Percentiles rank a stretch among this genome's conserved stretches.
phyloP scores from a whole-genome alignment of 495 filamentous ascomycete species.

The Patellaria atrata region DNA sequence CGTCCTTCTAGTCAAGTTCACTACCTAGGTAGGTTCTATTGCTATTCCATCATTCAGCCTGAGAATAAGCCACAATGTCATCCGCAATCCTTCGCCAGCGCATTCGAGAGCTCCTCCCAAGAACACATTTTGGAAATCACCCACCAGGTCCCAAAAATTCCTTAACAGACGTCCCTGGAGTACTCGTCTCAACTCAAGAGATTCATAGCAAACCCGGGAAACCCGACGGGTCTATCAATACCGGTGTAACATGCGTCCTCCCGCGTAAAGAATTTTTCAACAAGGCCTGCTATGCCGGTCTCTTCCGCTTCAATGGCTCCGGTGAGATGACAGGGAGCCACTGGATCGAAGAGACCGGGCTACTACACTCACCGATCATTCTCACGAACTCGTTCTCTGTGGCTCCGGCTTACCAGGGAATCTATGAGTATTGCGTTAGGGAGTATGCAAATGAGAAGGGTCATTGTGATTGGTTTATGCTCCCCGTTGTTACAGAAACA shows the following conservation, averaged over 20 bases:
- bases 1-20: no score
- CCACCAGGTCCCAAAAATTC: constrained; percentile 33
- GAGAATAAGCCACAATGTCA: not conserved
- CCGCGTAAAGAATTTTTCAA: constrained; percentile 35
- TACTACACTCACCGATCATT: constrained; percentile 35
- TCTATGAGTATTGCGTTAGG: constrained; percentile 34
- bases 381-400: constrained; percentile 38
- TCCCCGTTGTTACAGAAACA: constrained; percentile 40
- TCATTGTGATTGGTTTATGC: constrained; percentile 32
- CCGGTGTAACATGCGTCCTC: constrained; percentile 38
- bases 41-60: not conserved
- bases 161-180: constrained; percentile 37
- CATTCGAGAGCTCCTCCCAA: constrained; percentile 31
- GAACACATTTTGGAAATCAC: constrained; percentile 19
- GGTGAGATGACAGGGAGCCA: constrained; percentile 39
- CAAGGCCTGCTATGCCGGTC: constrained; percentile 34
- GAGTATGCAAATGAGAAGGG: constrained; percentile 25
- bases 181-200: constrained; percentile 34
- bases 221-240: constrained; percentile 27
- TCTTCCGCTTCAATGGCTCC: constrained; percentile 40
- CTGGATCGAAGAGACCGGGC: constrained; percentile 39
- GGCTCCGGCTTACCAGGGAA: constrained; percentile 33
- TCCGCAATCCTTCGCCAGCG: constrained; percentile 12
- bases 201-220: constrained; percentile 20
- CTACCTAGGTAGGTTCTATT: no score